A percentile compares a stretch with the other conserved stretches of the same genome.
Conservation (phyloP, 2,329 filamentous ascomycete genomes). For the Graphilbum fragrans region DNA sequence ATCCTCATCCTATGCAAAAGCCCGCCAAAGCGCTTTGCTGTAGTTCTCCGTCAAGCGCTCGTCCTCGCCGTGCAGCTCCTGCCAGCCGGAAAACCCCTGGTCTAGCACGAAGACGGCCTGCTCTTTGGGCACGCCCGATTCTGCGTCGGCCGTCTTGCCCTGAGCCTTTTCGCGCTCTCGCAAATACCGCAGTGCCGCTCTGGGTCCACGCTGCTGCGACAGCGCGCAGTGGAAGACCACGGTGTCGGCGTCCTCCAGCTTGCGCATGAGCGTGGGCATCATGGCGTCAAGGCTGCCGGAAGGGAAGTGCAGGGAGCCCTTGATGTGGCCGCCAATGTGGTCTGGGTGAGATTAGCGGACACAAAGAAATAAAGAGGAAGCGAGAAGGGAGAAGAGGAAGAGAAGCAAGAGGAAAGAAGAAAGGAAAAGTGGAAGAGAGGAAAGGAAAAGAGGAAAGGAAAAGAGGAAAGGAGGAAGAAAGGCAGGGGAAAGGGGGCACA, state of each 20-base stretch:
- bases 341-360: conserved; percentile 35
- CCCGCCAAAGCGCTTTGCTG: conserved; percentile 68
- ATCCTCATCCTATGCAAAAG: neutral
- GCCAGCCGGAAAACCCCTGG: conserved; percentile 79
- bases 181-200: conserved; percentile 69
- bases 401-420: neutral
- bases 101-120: conserved; percentile 78
- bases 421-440: neutral
- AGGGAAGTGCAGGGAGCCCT: conserved; percentile 63
- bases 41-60: conserved; percentile 73
- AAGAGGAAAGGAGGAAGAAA: conserved; percentile 1
- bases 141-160: neutral
- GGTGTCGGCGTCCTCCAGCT: conserved; percentile 61
- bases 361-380: neutral
- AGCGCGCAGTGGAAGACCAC: conserved; percentile 94
- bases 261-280: conserved; percentile 72
- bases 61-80: conserved; percentile 71
- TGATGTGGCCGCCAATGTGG: conserved; percentile 83
- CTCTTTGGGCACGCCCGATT: conserved; percentile 4
- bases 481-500: neutral
- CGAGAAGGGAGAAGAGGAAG: neutral
- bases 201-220: conserved; percentile 80
- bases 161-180: conserved; percentile 44
- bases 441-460: neutral
- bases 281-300: conserved; percentile 59